Evolutionary conservation across 371 early-diverging fungal species (phyloP), one percentile per base, ranked within the genome.

Genomic region (Mucor racemosus): DNA sequence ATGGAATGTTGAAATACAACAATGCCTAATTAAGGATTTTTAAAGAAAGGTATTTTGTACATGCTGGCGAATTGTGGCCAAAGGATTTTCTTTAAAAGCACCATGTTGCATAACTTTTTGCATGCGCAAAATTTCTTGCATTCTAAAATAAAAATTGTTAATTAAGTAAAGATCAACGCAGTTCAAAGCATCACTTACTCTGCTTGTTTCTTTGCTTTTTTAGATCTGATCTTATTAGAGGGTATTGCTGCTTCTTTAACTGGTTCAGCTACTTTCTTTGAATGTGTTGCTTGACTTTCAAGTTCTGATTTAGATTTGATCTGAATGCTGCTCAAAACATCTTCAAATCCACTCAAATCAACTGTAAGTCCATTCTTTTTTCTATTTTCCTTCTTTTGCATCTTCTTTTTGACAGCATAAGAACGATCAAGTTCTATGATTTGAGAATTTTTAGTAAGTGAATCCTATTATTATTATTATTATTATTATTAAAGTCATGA

Each of bases 51-150:
- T 90, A 57, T 92, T 92, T 73, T 88, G 82, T 68, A 90, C 84
- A 74, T 92, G 92, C 55, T 87, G 87, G 44, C 84, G 84, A 42
- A 92, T 89, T 9, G 91, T 88, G 61, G 78, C 80, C 40, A 92
- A 63, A 11, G 92, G 90, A 60, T 89, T 86, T 44, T 82, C 76
- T 64, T 89, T 84, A 76, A 92, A 92, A 33, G 89, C 84, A n/a
- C 84, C 79, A 66, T 89, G 89, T 17, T 80, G 79, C 71, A 90
- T 69, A 8, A 92, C 87, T 64, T 88, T 87, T 77, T 90, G 90
- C 72, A 92, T 84, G 17, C 92, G 86, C 38, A 86, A 71, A 31
- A 90, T 90, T 62, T 92, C 92, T 64, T 85, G 78, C 70, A 84
- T 73, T 46, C 89, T 88, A 68, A 26, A 21, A 7, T 9, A n/a